Evolutionary conservation across 2,329 filamentous ascomycete genomes (phyloP).

Genomic region (Fusarium globosum): DNA sequence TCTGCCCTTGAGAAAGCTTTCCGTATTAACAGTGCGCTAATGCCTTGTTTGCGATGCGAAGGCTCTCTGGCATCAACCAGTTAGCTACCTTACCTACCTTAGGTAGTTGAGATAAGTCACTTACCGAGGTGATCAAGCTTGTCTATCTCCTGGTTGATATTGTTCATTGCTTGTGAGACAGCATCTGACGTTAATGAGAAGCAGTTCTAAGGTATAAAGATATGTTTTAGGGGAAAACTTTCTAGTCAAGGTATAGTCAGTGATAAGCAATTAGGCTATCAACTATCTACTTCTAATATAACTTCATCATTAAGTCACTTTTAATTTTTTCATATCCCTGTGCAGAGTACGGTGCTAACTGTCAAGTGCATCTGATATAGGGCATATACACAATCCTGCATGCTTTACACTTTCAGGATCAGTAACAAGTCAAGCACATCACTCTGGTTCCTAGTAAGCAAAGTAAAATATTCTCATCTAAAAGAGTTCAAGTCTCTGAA

Average conservation of each 20-base stretch:
- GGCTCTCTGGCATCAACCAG: too few relatives aligned
- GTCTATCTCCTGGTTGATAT: too few relatives aligned
- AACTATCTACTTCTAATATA: not conserved
- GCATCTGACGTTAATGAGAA: too few relatives aligned
- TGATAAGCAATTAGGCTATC: not conserved
- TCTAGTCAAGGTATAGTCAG: not conserved
- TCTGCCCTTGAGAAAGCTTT: too few relatives aligned
- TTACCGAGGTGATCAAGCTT: too few relatives aligned
- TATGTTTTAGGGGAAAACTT: not conserved
- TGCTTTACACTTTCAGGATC: not conserved
- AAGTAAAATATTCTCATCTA: not conserved
- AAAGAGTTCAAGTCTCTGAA: not conserved
- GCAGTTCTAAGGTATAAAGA: not conserved
- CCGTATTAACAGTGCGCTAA: too few relatives aligned
- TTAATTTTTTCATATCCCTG: not conserved
- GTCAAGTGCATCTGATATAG: too few relatives aligned
- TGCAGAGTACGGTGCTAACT: not conserved
- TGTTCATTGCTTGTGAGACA: too few relatives aligned
- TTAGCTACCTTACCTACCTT: too few relatives aligned
- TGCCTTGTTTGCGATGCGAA: too few relatives aligned
- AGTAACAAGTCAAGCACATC: not conserved
- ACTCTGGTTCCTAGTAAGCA: not conserved
- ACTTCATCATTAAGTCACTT: not conserved
- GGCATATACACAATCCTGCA: not conserved
- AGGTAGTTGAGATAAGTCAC: too few relatives aligned